Conservation (phyloP, 129 eudicot species). For the Lactuca saligna region DNA sequence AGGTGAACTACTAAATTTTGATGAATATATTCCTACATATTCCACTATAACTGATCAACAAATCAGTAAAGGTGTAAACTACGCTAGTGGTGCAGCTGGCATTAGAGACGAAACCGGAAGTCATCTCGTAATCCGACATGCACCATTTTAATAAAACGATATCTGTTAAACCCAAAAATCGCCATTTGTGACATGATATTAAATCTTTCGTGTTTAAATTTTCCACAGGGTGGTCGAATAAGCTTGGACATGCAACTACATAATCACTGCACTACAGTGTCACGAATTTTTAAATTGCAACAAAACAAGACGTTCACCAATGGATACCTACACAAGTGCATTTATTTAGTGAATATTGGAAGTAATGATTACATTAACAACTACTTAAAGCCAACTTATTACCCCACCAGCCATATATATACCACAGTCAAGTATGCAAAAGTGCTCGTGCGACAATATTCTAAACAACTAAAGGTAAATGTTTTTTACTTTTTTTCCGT, state of each 20-base stretch:
- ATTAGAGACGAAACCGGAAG: conserved; percentile 35
- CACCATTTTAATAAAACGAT: background rate
- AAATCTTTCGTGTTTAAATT: background rate
- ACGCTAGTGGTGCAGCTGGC: conserved; percentile 43
- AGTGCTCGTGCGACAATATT: conserved; percentile 29
- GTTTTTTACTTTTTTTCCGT: background rate
- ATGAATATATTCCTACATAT: conserved; percentile 34
- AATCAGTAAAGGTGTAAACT: conserved; percentile 38
- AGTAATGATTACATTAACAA: conserved; percentile 58
- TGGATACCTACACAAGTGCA: conserved; percentile 34
- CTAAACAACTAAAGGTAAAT: conserved; percentile 37
- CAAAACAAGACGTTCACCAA: conserved; percentile 28
- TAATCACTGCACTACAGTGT: conserved; percentile 26
- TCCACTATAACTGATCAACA: conserved; percentile 27
- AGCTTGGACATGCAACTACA: conserved; percentile 32
- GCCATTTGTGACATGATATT: background rate
- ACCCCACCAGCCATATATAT: conserved; percentile 15
- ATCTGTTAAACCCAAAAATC: background rate
- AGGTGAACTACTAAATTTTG: conserved; percentile 27
- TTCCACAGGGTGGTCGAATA: conserved; percentile 30
- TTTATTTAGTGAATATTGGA: conserved; percentile 42
- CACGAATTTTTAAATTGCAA: conserved; percentile 20
- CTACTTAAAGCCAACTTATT: conserved; percentile 34
- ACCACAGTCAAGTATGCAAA: conserved; percentile 32
- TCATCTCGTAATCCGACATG: conserved; percentile 25